Conservation (phyloP, 1,284 basidiomycete genomes). For the Apiotrichum gamsii region DNA sequence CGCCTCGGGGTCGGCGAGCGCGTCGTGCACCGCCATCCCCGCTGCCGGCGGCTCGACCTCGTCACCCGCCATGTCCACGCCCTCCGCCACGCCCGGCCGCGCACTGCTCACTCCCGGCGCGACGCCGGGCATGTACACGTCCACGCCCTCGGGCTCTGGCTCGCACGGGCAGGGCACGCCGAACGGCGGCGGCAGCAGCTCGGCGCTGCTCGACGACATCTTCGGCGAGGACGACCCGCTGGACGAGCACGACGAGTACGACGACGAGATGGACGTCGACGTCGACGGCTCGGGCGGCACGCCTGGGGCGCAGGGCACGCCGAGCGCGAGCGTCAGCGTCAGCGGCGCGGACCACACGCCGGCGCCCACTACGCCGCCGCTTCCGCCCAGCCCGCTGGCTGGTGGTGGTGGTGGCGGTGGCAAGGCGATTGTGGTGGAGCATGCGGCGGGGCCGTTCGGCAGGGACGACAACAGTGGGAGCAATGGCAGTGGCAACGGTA, state of each 20-base stretch:
- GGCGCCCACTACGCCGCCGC: background rate
- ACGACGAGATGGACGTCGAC: slow-evolving; percentile 9
- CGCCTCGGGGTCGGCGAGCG: too few relatives aligned
- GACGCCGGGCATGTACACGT: slow-evolving; percentile 1
- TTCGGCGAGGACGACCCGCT: slow-evolving; percentile 16
- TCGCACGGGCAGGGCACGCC: slow-evolving; percentile 1
- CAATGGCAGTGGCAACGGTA: too few relatives aligned
- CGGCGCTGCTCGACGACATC: slow-evolving; percentile 16
- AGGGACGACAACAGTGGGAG: too few relatives aligned
- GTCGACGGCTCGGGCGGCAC: background rate
- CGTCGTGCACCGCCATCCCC: too few relatives aligned
- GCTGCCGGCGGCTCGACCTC: background rate
- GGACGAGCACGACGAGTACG: background rate
- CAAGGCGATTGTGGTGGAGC: slow-evolving; percentile 11
- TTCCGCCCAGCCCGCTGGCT: background rate
- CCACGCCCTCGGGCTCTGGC: background rate
- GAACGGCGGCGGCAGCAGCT: slow-evolving; percentile 1
- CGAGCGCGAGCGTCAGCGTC: background rate
- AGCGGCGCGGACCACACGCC: slow-evolving; percentile 1
- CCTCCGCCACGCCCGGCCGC: slow-evolving; percentile 1
- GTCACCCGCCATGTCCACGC: background rate
- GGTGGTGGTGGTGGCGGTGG: background rate
- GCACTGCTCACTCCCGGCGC: background rate
- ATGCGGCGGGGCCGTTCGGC: slow-evolving; percentile 7
- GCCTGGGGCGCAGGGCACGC: background rate